Conservation (phyloP, 1,284 basidiomycete genomes). For the Pseudozyma sp. region DNA sequence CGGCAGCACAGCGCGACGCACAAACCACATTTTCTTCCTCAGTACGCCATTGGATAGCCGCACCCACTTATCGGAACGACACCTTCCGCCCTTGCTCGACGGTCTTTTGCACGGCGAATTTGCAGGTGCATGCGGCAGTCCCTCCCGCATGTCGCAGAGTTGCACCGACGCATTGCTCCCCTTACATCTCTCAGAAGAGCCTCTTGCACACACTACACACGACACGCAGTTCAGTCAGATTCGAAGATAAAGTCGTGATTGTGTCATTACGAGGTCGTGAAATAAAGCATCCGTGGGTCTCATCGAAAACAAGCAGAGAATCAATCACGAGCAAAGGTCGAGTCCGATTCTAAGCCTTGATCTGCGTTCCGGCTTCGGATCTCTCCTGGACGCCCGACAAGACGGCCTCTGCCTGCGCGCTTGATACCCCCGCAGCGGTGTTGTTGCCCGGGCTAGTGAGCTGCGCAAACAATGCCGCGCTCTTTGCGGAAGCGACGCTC, state of each 20-base stretch:
- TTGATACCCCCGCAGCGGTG: neutral
- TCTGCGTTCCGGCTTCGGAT: constrained; percentile 29
- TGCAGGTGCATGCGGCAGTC: no score
- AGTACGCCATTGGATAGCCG: constrained; percentile 1
- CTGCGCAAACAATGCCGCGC: constrained; percentile 11
- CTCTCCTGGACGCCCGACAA: constrained; percentile 32
- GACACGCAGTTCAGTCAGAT: no score
- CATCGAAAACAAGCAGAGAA: no score
- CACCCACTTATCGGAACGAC: neutral
- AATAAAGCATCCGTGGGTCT: neutral
- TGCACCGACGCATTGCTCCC: no score
- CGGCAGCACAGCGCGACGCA: neutral
- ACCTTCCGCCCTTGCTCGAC: neutral
- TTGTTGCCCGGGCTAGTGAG: neutral
- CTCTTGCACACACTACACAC: no score
- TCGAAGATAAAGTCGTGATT: no score
- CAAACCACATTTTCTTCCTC: neutral
- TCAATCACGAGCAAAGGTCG: neutral
- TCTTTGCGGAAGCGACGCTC: constrained; percentile 23
- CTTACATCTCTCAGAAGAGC: no score
- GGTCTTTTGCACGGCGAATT: neutral
- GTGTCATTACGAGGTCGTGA: neutral
- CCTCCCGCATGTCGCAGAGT: no score
- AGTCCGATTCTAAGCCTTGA: constrained; percentile 18
- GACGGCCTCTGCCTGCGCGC: constrained; percentile 6